Evolutionary conservation across 768 basidiomycete species (phyloP).

Genomic region (Calocera viscosa): DNA sequence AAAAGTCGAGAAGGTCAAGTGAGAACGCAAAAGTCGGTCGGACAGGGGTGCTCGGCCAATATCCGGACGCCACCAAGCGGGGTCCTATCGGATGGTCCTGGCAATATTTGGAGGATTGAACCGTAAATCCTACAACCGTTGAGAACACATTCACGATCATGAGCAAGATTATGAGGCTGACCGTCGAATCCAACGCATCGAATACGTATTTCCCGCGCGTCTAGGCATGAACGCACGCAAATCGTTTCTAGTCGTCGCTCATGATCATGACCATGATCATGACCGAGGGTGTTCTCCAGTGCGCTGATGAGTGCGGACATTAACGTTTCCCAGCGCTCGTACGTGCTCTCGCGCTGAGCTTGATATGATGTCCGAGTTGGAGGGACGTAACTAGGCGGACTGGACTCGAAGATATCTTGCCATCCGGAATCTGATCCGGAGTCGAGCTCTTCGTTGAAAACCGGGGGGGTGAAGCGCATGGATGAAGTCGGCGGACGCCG

Average conservation of each 20-base stretch:
- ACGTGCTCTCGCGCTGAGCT: no score
- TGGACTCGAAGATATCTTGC: no score
- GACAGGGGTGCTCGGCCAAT: slow-evolving; percentile 7
- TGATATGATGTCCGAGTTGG: no score
- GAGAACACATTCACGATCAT: neutral
- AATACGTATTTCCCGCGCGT: neutral
- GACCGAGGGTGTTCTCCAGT: neutral
- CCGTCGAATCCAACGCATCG: neutral
- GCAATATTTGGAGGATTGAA: neutral
- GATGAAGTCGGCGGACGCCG: neutral
- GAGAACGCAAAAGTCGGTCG: slow-evolving; percentile 7
- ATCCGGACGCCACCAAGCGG: neutral
- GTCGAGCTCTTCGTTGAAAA: no score
- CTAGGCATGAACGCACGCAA: neutral
- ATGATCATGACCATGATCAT: neutral
- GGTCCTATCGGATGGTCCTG: neutral
- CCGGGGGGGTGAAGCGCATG: neutral
- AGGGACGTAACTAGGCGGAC: no score
- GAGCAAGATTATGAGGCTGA: neutral
- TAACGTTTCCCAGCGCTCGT: no score
- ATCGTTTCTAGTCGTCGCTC: neutral
- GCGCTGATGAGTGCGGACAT: no score
- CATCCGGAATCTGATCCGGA: no score
- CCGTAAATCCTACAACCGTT: neutral
- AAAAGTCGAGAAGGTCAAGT: neutral